These are phyloP conservation scores for Phytophthora ramorum DNA, from an alignment of 352 stramenopile species.

Conservation along the genomic window DNA sequence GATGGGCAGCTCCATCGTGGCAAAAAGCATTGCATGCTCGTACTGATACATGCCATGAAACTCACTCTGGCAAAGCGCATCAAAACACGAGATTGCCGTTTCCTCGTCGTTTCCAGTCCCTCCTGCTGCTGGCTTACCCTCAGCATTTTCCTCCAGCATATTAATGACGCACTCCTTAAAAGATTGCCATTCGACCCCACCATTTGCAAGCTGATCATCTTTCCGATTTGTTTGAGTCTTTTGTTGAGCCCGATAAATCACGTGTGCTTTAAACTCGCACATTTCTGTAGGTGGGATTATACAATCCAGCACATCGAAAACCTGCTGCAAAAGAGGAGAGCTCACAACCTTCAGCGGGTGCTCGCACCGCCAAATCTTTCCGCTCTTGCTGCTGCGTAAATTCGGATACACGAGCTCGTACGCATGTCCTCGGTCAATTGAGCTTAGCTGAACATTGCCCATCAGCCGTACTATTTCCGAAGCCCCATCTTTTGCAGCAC, in stretches of 20 bases:
- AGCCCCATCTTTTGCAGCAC: not conserved
- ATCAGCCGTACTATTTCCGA: conserved; percentile 15
- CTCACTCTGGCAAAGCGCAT: conserved; percentile 45
- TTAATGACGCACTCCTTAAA: conserved; percentile 27
- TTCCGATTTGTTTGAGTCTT: conserved; percentile 9
- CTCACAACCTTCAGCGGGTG: conserved; percentile 47
- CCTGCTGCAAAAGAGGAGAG: conserved; percentile 44
- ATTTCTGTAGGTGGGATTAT: conserved; percentile 28
- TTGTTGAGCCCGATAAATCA: conserved; percentile 26
- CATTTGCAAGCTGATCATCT: conserved; percentile 5
- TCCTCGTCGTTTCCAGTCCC: not conserved
- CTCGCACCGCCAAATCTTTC: conserved; percentile 45
- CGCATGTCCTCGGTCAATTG: conserved; percentile 22
- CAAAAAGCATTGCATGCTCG: conserved; percentile 50
- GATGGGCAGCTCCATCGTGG: conserved; percentile 37
- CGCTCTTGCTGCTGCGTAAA: conserved; percentile 21
- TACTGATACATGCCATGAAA: conserved; percentile 58
- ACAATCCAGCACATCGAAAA: conserved; percentile 41
- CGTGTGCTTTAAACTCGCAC: conserved; percentile 28
- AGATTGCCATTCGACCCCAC: conserved; percentile 38
- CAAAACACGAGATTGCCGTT: conserved; percentile 38
- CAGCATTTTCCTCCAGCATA: conserved; percentile 18
- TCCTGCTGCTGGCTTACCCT: conserved; percentile 1
- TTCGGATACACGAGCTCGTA: conserved; percentile 42
- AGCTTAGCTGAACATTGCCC: conserved; percentile 33